These are phyloP conservation scores for Beauveria scarabaeidicola DNA, from an alignment of 2,329 filamentous ascomycete genomes.

Conservation along the genomic window DNA sequence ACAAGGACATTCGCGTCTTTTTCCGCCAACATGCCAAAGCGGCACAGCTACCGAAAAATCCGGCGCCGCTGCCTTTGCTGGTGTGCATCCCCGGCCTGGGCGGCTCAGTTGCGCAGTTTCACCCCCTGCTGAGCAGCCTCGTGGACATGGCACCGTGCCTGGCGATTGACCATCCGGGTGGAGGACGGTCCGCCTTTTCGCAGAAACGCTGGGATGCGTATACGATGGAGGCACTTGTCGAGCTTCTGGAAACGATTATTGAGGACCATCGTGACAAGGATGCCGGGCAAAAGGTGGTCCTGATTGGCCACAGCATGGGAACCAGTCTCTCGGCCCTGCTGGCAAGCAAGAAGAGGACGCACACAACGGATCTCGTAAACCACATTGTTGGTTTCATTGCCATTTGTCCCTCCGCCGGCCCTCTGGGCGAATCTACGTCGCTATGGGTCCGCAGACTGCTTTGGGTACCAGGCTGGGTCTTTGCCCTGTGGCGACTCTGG, in stretches of 20 bases:
- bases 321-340: slow-evolving; percentile 68
- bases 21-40: slow-evolving; percentile 74
- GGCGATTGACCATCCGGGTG: slow-evolving; percentile 84
- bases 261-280: slow-evolving; percentile 60
- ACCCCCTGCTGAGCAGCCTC: slow-evolving; percentile 70
- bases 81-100: slow-evolving; percentile 91
- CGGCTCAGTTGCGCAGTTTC: slow-evolving; percentile 85
- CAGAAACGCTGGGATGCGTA: slow-evolving; percentile 71
- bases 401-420: slow-evolving; percentile 67
- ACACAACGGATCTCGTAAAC: slow-evolving; percentile 45
- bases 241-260: slow-evolving; percentile 68
- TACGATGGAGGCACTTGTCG: slow-evolving; percentile 62
- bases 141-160: slow-evolving; percentile 72
- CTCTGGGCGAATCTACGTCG: slow-evolving; percentile 41
- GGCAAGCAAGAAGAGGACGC: slow-evolving; percentile 37
- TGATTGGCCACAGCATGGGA: slow-evolving; percentile 88
- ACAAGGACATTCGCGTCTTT: slow-evolving; percentile 73
- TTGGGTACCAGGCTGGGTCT: slow-evolving; percentile 61
- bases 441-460: slow-evolving; percentile 48
- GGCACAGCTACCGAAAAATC: slow-evolving; percentile 66
- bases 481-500: slow-evolving; percentile 68
- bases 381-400: slow-evolving; percentile 69
- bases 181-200: slow-evolving; percentile 69
- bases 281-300: slow-evolving; percentile 60
- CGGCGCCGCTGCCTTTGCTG: slow-evolving; percentile 68